Base-by-base conservation (phyloP, 2,329 filamentous ascomycete genomes). In the Thelonectria blattea region DNA sequence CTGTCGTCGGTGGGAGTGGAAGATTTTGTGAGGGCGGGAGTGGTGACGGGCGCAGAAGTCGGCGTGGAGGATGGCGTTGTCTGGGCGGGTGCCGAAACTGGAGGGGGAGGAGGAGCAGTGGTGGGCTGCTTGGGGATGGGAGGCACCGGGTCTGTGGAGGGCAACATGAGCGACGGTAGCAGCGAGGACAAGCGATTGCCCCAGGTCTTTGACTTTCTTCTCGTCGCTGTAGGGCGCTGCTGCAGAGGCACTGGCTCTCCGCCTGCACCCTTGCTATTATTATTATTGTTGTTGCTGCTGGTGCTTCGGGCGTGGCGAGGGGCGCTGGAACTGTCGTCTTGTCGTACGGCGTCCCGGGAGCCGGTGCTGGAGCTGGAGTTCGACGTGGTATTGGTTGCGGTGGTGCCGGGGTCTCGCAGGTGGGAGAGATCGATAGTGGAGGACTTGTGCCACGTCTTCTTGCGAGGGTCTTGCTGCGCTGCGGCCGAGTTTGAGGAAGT, bases 161-260 rank as follows among this genome's bases (percentile, higher is more conserved):
- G 70, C 57, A 73, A 54, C 48, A 74, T 78, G 72, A 80, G 77
- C 66, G 74, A 72, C 49, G 76, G 77, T 48, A 78, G 66, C 43
- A 78, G 67, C 18, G 73, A 71, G 43, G 75, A 77, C 45, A 77
- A 61, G 59, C 76, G 75, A 50, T 71, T 66, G 57, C 71, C 67
- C 77, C 76, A 79, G 41, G 69, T 73, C 55, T 68, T 72, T 32
- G 77, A 72, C 65, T 74, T 77, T 65, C 69, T 73, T 43, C 56
- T 63, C 45, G 66, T 61, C 4, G 65, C 34, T 52, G 45, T 27
- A 52, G 62, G 50, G 37, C 66, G 66, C 50, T 64, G 48, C 53
- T 62, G 61, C 5, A 62, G 56, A 62, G 62, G 63, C 64, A 63
- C 67, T 56, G 62, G 62, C 61, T 60, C 65, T 62, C 56, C 62